Percentiles rank a stretch among this genome's conserved stretches.
Conservation (phyloP, 2,329 filamentous ascomycete species). For the Xylariaceae sp. region DNA sequence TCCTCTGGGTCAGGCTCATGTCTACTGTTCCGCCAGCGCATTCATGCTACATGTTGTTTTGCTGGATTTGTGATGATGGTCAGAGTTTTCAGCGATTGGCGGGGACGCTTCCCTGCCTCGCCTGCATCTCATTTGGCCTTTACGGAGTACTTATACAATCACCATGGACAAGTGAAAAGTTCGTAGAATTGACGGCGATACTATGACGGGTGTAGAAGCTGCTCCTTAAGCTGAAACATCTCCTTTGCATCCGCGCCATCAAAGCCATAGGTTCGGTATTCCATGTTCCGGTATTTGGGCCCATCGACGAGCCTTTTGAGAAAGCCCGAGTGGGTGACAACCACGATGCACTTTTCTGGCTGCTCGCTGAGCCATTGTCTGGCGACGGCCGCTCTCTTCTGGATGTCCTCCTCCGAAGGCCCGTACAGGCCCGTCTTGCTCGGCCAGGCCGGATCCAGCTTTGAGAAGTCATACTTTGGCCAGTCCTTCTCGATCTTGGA, state of each 20-base stretch:
- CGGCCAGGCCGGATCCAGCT: slow-evolving; percentile 23
- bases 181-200: too few relatives aligned
- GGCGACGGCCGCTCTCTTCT: slow-evolving; percentile 17
- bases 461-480: slow-evolving; percentile 25
- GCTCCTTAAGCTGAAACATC: slow-evolving; percentile 13
- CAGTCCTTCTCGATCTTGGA: slow-evolving; percentile 18
- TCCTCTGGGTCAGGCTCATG: too few relatives aligned
- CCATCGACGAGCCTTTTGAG: slow-evolving; percentile 19
- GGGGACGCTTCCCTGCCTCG: too few relatives aligned
- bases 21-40: too few relatives aligned
- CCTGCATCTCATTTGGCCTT: too few relatives aligned
- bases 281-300: slow-evolving; percentile 21
- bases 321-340: slow-evolving; percentile 26
- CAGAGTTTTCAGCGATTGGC: too few relatives aligned
- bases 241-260: slow-evolving; percentile 7
- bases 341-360: slow-evolving; percentile 22
- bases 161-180: too few relatives aligned
- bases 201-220: too few relatives aligned
- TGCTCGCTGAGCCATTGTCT: slow-evolving; percentile 22
- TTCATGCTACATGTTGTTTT: too few relatives aligned
- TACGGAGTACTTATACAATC: too few relatives aligned
- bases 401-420: slow-evolving; percentile 20
- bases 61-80: background rate
- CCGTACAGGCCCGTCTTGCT: slow-evolving; percentile 25
- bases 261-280: slow-evolving; percentile 21